Evolutionary conservation across 2,329 filamentous ascomycete genomes (phyloP).

Genomic region (Xylaria arbuscula): DNA sequence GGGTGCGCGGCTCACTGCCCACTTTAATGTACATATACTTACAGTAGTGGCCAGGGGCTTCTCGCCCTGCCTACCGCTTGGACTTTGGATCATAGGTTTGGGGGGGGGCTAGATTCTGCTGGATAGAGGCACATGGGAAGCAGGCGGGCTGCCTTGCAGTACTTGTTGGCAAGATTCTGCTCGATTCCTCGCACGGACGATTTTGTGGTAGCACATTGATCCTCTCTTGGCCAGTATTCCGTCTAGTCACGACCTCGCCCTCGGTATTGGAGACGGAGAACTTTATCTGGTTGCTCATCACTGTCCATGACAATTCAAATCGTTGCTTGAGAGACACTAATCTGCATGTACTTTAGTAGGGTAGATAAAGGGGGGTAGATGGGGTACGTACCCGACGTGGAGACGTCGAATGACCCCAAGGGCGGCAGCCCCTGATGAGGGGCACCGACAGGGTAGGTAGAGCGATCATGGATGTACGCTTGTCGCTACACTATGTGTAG

Average conservation of each 20-base stretch:
- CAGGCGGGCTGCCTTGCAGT: constrained; percentile 10
- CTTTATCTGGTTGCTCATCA: background rate
- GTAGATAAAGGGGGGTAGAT: background rate
- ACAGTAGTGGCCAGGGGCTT: constrained; percentile 9
- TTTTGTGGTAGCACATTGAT: background rate
- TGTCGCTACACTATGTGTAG: constrained; percentile 13
- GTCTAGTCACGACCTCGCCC: too few species aligned
- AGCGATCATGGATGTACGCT: constrained; percentile 9
- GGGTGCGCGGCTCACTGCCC: constrained; percentile 12
- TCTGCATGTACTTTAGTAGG: too few species aligned
- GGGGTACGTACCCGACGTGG: background rate
- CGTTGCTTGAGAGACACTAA: background rate
- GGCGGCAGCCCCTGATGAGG: constrained; percentile 6
- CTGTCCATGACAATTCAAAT: background rate
- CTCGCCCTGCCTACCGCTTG: constrained; percentile 21
- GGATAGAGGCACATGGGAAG: background rate
- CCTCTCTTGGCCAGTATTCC: background rate
- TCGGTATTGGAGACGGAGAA: background rate
- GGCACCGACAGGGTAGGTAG: constrained; percentile 23
- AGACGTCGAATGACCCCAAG: constrained; percentile 22
- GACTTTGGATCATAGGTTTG: constrained; percentile 2
- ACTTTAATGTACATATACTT: background rate
- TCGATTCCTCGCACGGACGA: background rate
- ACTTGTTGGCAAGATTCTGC: background rate
- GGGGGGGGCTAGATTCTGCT: background rate